Evolutionary conservation across 1,284 basidiomycete genomes (phyloP).

Genomic region (Ustilago curta): DNA sequence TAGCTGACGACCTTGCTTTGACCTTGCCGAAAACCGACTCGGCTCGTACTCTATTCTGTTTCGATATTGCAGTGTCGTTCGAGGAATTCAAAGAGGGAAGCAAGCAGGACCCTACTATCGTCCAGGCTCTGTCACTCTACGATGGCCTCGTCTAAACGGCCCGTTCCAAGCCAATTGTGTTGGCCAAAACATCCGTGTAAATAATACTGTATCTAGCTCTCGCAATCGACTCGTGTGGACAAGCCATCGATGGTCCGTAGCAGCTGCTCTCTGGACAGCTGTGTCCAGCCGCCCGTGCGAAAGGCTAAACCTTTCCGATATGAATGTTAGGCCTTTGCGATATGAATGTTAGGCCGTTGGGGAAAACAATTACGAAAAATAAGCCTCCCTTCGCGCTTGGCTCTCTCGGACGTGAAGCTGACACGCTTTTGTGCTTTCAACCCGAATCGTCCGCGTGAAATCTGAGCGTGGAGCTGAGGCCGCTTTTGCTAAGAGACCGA

Average conservation of each 20-base stretch:
- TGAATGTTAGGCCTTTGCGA: too few relatives aligned
- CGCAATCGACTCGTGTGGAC: conserved; percentile 12
- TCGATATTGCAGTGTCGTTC: conserved; percentile 57
- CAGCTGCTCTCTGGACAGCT: neutral
- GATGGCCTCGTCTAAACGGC: conserved; percentile 52
- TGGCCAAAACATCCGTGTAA: conserved; percentile 14
- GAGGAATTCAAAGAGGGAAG: conserved; percentile 69
- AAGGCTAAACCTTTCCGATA: too few relatives aligned
- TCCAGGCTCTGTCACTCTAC: conserved; percentile 66
- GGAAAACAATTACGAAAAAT: too few relatives aligned
- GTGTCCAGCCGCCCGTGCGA: too few relatives aligned
- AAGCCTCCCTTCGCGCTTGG: too few relatives aligned
- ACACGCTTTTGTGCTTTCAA: conserved; percentile 8
- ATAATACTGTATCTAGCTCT: conserved; percentile 21
- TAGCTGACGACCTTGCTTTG: neutral
- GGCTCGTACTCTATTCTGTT: neutral
- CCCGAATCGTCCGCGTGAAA: conserved; percentile 22
- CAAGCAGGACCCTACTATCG: conserved; percentile 68
- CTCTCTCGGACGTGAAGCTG: conserved; percentile 35
- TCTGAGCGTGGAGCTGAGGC: conserved; percentile 9
- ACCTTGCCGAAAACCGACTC: neutral
- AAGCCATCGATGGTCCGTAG: neutral
- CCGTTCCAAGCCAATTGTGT: neutral
- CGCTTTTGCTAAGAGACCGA: conserved; percentile 44
- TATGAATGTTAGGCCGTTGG: too few relatives aligned